Base-by-base conservation (phyloP, 2,329 filamentous ascomycete species). In the Samsoniella hepiali region DNA sequence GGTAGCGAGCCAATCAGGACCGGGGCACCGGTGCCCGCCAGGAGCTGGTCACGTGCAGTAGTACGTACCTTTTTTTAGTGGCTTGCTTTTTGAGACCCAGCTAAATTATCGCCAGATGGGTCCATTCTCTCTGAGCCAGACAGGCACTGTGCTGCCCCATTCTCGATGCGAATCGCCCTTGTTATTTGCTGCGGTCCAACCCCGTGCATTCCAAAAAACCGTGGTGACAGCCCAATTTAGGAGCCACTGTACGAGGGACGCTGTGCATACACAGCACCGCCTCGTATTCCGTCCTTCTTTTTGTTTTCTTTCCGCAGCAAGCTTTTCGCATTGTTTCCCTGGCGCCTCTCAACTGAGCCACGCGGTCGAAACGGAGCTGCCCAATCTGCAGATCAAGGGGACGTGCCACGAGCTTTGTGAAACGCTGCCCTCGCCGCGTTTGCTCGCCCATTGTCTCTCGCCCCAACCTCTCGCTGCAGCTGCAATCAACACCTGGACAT, bases 1-100 rank as follows among this genome's bases (percentile, higher is more conserved):
- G 58, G 67, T 73, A 74, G 72, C 74, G 73, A 76, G 63, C 75
- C 75, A 77, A 77, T 76, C 66, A 73, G 58, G 58, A 27, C 34
- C 50, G 34, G 22, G 34, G 22, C 15, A 47, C 22, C 51, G 40
- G 40, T n/a, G 10, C 1, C 13, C 10, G 2, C 13, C 2, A n/a
- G 51, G 22, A 17, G 15, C 13, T 5, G 3, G 13, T 73, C 72
- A 74, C 75, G 72, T 75, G 74, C 45, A 58, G 0, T 0, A 9
- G 53, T 56, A 62, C 56, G 59, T 67, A 62, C 42, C 61, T 47
- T 51, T 57, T 62, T 53, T 54, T 34, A 38, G 29, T 27, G 17
- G 31, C 5, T 29, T 5, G 2, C 38, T 22, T n/a, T 31, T 31
- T 42, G 58, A 61, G 58, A 61, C 58, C 56, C 44, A 40, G 51